A percentile compares a stretch with the other conserved stretches of the same genome.
Conservation (phyloP, 768 basidiomycete genomes). For the Phanerodontia chrysosporium region DNA sequence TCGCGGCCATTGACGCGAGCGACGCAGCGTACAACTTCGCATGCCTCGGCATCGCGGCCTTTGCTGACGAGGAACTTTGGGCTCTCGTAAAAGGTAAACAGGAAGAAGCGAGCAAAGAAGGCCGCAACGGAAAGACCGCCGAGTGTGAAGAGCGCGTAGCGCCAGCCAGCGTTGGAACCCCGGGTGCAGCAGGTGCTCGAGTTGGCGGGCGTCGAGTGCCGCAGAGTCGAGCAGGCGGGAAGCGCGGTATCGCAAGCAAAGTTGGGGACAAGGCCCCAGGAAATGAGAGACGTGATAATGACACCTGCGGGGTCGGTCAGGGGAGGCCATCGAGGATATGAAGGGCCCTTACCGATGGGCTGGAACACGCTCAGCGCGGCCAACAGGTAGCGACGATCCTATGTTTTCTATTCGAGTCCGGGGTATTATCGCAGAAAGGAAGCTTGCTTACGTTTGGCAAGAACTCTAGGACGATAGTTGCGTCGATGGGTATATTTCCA, state of each 20-base stretch:
- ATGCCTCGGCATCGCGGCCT: slow-evolving; percentile 53
- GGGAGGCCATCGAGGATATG: slow-evolving; percentile 36
- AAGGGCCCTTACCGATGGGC: slow-evolving; percentile 31
- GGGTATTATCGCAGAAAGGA: background rate
- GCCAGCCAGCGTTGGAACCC: slow-evolving; percentile 7
- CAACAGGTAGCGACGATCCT: slow-evolving; percentile 9
- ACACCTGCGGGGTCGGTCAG: background rate
- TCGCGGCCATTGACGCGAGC: background rate
- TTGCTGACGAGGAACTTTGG: slow-evolving; percentile 57
- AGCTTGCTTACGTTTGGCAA: slow-evolving; percentile 4
- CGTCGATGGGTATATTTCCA: slow-evolving; percentile 42
- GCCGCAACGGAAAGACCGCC: slow-evolving; percentile 3
- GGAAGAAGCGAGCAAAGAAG: slow-evolving; percentile 50
- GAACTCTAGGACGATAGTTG: slow-evolving; percentile 10
- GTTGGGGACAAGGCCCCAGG: slow-evolving; percentile 1
- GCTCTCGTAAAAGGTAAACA: slow-evolving; percentile 58
- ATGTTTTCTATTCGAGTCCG: background rate
- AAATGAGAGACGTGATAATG: background rate
- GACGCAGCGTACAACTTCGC: slow-evolving; percentile 19
- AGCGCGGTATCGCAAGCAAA: slow-evolving; percentile 2
- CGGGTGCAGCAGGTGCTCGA: slow-evolving; percentile 5
- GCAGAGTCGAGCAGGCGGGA: slow-evolving; percentile 5
- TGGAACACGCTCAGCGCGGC: slow-evolving; percentile 9
- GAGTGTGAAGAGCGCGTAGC: slow-evolving; percentile 7
- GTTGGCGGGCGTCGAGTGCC: background rate